Evolutionary conservation across 2,329 filamentous ascomycete genomes (phyloP).

Genomic region (Aquanectria penicillioides): DNA sequence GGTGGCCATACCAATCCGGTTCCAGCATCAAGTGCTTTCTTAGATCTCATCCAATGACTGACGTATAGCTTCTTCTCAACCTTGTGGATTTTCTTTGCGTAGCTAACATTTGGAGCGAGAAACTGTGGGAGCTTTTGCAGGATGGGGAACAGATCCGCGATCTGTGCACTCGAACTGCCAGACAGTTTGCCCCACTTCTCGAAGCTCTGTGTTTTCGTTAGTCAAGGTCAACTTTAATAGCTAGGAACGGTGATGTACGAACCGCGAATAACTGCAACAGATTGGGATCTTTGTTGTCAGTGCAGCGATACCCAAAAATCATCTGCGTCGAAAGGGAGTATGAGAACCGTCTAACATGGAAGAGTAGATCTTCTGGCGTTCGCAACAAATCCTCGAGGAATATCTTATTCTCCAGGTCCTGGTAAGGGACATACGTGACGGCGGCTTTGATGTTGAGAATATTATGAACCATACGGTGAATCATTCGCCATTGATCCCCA

Average conservation of each 20-base stretch:
- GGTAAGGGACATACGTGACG: conserved; percentile 51
- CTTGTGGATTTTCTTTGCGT: conserved; percentile 6
- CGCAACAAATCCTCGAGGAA: conserved; percentile 51
- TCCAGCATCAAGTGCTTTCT: neutral
- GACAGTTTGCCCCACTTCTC: conserved; percentile 16
- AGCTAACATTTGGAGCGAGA: conserved; percentile 5
- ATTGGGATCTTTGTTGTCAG: conserved; percentile 53
- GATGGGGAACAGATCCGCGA: conserved; percentile 10
- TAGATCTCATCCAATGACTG: conserved; percentile 14
- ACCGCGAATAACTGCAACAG: conserved; percentile 53
- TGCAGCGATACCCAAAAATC: conserved; percentile 59
- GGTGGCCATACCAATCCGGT: conserved; percentile 7
- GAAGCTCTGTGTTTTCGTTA: neutral
- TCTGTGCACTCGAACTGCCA: conserved; percentile 14
- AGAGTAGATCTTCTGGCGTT: conserved; percentile 52
- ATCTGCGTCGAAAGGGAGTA: conserved; percentile 61
- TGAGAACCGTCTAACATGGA: conserved; percentile 59
- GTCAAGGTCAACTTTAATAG: neutral
- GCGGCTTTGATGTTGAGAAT: conserved; percentile 51
- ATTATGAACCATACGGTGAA: conserved; percentile 47
- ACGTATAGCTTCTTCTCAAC: conserved; percentile 7
- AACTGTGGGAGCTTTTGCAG: conserved; percentile 9
- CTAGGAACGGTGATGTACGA: neutral
- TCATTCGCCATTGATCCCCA: conserved; percentile 20
- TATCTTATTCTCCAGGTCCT: conserved; percentile 56